Evolutionary conservation across 257 asterid genomes (phyloP), one percentile per base, ranked within the genome.

Genomic region (Vinca minor): DNA sequence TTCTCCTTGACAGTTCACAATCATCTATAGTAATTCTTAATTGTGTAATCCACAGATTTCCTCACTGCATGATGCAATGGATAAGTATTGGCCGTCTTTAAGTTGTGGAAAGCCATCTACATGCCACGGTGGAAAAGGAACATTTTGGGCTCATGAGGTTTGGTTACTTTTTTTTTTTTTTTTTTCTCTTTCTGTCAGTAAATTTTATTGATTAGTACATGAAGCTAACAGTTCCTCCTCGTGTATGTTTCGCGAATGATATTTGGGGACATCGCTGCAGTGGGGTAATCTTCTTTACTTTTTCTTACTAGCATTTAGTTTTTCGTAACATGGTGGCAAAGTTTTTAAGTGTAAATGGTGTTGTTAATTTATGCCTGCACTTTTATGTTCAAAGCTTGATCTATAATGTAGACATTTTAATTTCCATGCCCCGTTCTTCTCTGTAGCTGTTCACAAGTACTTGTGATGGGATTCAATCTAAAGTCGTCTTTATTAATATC

Each of bases 141-240:
- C 83, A 60, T 88, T 91, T 76, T 91, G 98, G 98, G 98, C 80
- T 72, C 98, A 91, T 70, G 98, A 91, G 98, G 97, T 88, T n/a
- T 17, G 46, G 72, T 66, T 53, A 39, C 46, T 69, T 69, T 26
- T 47, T 66, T 62, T 44, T 46, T 54, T n/a, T n/a, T n/a, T n/a
- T n/a, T n/a, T n/a, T n/a, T n/a, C n/a, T 18, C 38, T 34, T 61
- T 39, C 56, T 21, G 52, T 32, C 26, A 60, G 58, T 70, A 66
- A 47, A 73, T 44, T n/a, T 63, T n/a, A 8, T 68, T 74, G 63
- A 44, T 59, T 49, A n/a, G n/a, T n/a, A n/a, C n/a, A 39, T 49
- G 71, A 32, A 73, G 76, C 94, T 87, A 72, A 87, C 79, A 13
- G 21, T 59, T 74, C 50, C 59, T 79, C 57, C 65, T 77, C 63